Conservation (phyloP, 371 early-diverging fungal genomes). For the Lichtheimia ornata region DNA sequence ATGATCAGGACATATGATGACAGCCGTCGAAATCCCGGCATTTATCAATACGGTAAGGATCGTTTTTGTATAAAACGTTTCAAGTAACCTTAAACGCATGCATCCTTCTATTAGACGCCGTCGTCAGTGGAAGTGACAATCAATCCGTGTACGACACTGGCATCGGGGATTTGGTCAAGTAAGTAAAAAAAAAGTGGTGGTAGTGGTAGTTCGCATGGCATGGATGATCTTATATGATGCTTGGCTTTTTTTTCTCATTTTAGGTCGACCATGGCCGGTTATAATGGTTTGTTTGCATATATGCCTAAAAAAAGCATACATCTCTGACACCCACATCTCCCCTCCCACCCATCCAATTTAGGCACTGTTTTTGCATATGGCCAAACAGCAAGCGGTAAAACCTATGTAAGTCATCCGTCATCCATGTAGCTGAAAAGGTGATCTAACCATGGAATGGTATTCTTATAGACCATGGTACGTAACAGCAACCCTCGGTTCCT, state of each 20-base stretch:
- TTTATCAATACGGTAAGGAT: slow-evolving; percentile 12
- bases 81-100: neutral
- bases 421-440: neutral
- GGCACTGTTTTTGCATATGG: slow-evolving; percentile 81
- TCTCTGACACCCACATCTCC: neutral
- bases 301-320: neutral
- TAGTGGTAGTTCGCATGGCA: neutral
- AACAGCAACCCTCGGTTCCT: neutral
- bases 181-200: slow-evolving; percentile 10
- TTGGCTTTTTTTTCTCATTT: neutral
- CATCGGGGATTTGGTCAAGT: slow-evolving; percentile 31
- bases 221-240: neutral
- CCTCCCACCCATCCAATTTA: slow-evolving; percentile 17
- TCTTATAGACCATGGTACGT: slow-evolving; percentile 29
- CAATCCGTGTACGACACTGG: slow-evolving; percentile 13
- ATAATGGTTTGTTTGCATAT: slow-evolving; percentile 18
- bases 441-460: too few relatives aligned
- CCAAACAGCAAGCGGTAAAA: slow-evolving; percentile 86
- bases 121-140: slow-evolving; percentile 15
- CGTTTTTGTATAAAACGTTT: neutral
- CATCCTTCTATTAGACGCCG: slow-evolving; percentile 6
- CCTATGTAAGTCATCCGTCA: slow-evolving; percentile 23
- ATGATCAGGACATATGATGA: slow-evolving; percentile 5
- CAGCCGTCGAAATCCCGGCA: neutral
- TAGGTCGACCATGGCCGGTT: slow-evolving; percentile 19